Evolutionary conservation across 2,329 filamentous ascomycete genomes (phyloP).

Genomic region (Aulographum hederae): DNA sequence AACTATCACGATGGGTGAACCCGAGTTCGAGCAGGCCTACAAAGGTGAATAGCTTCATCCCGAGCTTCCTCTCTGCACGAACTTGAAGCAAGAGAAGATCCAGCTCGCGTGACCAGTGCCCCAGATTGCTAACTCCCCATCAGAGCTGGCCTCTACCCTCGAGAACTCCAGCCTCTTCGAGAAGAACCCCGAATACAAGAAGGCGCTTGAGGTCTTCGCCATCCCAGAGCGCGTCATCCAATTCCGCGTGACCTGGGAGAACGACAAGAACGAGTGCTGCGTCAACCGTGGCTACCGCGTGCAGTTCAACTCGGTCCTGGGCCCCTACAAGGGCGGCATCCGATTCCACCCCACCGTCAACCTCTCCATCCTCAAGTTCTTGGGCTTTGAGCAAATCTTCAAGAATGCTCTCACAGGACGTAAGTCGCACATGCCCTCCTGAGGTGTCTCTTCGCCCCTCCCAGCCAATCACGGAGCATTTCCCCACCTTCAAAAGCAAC

Average conservation of each 20-base stretch:
- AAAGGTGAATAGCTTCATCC: slow-evolving; percentile 41
- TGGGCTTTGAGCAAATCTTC: slow-evolving; percentile 98
- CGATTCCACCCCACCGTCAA: slow-evolving; percentile 85
- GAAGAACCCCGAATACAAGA: slow-evolving; percentile 88
- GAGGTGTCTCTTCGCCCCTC: no score
- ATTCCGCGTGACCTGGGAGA: slow-evolving; percentile 94
- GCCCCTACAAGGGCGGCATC: slow-evolving; percentile 95
- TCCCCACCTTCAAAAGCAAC: no score
- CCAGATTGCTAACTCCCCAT: slow-evolving; percentile 4
- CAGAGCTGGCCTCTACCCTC: slow-evolving; percentile 87
- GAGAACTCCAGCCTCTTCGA: slow-evolving; percentile 86
- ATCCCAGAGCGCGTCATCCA: slow-evolving; percentile 92
- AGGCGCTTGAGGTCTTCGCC: slow-evolving; percentile 69
- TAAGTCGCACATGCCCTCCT: slow-evolving; percentile 43
- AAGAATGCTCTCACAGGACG: slow-evolving; percentile 96
- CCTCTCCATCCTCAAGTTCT: slow-evolving; percentile 70
- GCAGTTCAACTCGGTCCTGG: slow-evolving; percentile 95
- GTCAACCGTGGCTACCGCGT: slow-evolving; percentile 93
- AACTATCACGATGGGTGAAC: no score
- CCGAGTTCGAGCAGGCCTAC: slow-evolving; percentile 98
- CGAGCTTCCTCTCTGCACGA: background rate
- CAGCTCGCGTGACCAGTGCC: background rate
- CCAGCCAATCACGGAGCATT: no score
- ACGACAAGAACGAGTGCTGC: slow-evolving; percentile 75
- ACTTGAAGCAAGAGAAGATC: background rate